Evolutionary conservation across 2,329 filamentous ascomycete genomes (phyloP).

Genomic region (Fusarium subtropicale): DNA sequence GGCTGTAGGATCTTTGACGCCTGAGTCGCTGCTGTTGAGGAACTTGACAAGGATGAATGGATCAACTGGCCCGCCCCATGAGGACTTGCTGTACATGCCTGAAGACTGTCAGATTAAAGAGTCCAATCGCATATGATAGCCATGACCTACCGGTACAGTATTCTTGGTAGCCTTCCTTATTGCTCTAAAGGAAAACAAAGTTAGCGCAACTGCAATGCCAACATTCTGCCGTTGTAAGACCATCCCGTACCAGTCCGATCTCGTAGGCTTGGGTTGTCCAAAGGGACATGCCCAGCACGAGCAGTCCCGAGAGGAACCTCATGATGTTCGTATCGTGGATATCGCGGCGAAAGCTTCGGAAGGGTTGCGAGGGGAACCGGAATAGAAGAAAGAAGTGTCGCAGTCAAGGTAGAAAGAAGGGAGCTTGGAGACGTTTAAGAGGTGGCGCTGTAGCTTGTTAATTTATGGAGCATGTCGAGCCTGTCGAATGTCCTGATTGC

Average conservation of each 20-base stretch:
- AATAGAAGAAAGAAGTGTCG: conserved; percentile 11
- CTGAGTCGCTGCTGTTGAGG: conserved; percentile 66
- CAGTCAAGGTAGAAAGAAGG: conserved; percentile 17
- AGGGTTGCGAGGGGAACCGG: conserved; percentile 6
- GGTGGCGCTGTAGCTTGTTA: conserved; percentile 35
- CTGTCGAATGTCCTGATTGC: conserved; percentile 19
- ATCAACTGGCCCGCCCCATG: conserved; percentile 89
- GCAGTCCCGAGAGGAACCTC: conserved; percentile 64
- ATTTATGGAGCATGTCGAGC: conserved; percentile 42
- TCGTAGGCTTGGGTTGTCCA: conserved; percentile 68
- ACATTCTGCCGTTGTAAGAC: conserved; percentile 6
- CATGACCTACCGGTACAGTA: conserved; percentile 74
- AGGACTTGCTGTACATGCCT: conserved; percentile 93
- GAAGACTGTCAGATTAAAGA: conserved; percentile 22
- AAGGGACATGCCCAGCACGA: conserved; percentile 65
- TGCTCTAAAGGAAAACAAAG: conserved; percentile 65
- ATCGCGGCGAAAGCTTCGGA: conserved; percentile 25
- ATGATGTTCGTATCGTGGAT: conserved; percentile 54
- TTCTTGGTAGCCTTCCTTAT: conserved; percentile 81
- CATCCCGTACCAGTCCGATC: conserved; percentile 63
- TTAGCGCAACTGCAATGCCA: conserved; percentile 38
- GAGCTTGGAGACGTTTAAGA: conserved; percentile 39
- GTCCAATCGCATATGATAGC: background rate
- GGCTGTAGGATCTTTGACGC: conserved; percentile 75
- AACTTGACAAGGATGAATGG: conserved; percentile 92